Evolutionary conservation across 768 basidiomycete species (phyloP).

Genomic region (Filobasidium wieringae): DNA sequence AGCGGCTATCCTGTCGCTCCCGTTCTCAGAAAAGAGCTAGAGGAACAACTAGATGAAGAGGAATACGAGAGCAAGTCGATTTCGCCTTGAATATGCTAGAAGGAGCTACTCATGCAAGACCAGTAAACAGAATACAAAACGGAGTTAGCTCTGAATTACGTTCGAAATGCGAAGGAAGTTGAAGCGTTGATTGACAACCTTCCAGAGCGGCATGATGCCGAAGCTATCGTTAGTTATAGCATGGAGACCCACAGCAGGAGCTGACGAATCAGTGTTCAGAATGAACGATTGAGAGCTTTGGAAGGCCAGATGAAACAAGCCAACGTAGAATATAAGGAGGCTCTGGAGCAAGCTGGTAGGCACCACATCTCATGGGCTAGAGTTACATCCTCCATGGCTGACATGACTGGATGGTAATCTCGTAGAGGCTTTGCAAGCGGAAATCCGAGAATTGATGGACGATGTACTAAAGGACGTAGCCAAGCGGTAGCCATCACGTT

Average conservation of each 20-base stretch:
- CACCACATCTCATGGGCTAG: no score
- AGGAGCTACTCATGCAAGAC: neutral
- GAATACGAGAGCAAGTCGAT: neutral
- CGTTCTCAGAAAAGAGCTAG: neutral
- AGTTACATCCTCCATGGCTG: no score
- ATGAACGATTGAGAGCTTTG: neutral
- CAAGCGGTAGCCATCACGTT: no score
- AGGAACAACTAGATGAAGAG: neutral
- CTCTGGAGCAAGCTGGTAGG: neutral
- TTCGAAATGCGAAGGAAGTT: conserved; percentile 8
- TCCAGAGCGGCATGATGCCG: conserved; percentile 2
- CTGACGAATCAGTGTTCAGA: neutral
- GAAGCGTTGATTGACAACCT: conserved; percentile 5
- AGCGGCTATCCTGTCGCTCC: neutral
- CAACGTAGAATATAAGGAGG: neutral
- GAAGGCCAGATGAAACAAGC: neutral
- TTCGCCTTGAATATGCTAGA: neutral
- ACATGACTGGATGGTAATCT: no score
- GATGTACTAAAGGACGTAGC: no score
- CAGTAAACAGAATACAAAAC: neutral
- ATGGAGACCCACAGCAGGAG: no score
- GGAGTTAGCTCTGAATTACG: conserved; percentile 1
- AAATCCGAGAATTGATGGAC: no score
- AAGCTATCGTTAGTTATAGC: conserved; percentile 2
- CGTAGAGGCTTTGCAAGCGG: no score